Percentiles rank a stretch among this genome's conserved stretches.
These are phyloP conservation scores for Trametes gibbosa DNA, from an alignment of 768 basidiomycete genomes.

Conservation along the genomic window DNA sequence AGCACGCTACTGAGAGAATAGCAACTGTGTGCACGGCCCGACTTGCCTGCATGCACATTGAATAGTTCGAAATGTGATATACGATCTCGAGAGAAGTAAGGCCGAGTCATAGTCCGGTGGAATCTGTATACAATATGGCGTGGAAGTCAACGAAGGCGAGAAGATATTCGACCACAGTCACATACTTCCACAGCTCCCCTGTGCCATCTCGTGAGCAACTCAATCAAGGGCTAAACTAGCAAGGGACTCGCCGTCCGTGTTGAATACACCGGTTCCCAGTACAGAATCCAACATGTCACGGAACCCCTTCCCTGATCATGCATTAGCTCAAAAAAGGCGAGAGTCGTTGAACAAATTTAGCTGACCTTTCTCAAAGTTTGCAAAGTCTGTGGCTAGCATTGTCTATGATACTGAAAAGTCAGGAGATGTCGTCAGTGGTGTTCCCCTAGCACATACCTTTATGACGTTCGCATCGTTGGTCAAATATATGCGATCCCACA, in stretches of 20 bases:
- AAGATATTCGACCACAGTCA: background rate
- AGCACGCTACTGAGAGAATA: background rate
- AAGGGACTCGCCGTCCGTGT: constrained; percentile 42
- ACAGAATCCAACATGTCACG: constrained; percentile 31
- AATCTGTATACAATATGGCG: constrained; percentile 16
- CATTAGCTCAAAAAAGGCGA: background rate
- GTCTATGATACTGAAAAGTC: constrained; percentile 8
- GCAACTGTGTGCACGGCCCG: no score
- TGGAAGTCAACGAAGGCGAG: background rate
- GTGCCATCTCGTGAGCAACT: background rate
- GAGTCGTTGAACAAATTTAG: background rate
- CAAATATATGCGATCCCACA: constrained; percentile 21
- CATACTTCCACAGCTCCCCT: constrained; percentile 34
- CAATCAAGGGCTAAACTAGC: background rate
- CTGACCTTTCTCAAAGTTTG: constrained; percentile 43
- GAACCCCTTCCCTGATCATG: constrained; percentile 32
- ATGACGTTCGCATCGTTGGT: constrained; percentile 26
- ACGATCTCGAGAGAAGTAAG: constrained; percentile 36
- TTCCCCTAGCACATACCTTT: constrained; percentile 7
- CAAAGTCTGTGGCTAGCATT: constrained; percentile 38
- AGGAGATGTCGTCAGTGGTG: no score
- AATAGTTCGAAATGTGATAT: constrained; percentile 37
- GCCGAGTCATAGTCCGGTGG: constrained; percentile 37
- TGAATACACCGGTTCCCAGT: constrained; percentile 55
- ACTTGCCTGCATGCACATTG: constrained; percentile 34